Base-by-base conservation (phyloP, 2,329 filamentous ascomycete genomes). In the Aspergillus hortae region DNA sequence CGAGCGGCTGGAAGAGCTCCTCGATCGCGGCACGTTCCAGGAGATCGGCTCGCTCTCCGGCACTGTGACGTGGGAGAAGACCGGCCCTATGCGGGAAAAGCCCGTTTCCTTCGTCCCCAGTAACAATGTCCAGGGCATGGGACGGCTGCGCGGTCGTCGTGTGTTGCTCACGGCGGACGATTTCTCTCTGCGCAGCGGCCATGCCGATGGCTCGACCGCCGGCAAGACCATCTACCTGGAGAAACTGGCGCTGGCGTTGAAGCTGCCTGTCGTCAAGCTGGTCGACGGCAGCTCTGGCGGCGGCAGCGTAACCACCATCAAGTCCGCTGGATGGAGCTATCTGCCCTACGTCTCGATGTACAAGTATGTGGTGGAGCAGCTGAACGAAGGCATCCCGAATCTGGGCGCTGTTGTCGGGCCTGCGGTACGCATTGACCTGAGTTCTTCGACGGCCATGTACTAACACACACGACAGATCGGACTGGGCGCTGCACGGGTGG, bases 301-400 rank as follows among this genome's bases (percentile, higher is more conserved):
- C 25, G 83, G 84, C 0, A 82, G 78, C 12, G 82, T 86, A 1
- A 85, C 81, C 0, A 82, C 77, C 0, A 86, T 86, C 49, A 73
- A 71, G 43, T 76, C 72, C 19, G 70, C 69, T 1, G 82, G 82
- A 0, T 86, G 73, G 67, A 81, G 80, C 2, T 86, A 86, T 64
- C 72, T 86, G 2, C 84, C 84, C 0, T 78, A 80, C 12, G 73
- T 86, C 45, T 71, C 77, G 3, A 75, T 76, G 0, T 83, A 84
- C 53, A 67, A 71, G 4, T 71, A 79, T 44, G 78, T 83, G 0
- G 75, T 82, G 1, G 66, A 79, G 63, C 83, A 85, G 60, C 67
- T 86, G 53, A 86, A 86, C 58, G 68, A 77, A 56, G 84, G 84
- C 0, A 86, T 87, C 45, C 83, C 83, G 1, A 87, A 87, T 61